Percentiles rank a stretch among this genome's conserved stretches.
These are phyloP conservation scores for Geotrichum reessii DNA, from an alignment of 1,139 yeast species.

Conservation along the genomic window DNA sequence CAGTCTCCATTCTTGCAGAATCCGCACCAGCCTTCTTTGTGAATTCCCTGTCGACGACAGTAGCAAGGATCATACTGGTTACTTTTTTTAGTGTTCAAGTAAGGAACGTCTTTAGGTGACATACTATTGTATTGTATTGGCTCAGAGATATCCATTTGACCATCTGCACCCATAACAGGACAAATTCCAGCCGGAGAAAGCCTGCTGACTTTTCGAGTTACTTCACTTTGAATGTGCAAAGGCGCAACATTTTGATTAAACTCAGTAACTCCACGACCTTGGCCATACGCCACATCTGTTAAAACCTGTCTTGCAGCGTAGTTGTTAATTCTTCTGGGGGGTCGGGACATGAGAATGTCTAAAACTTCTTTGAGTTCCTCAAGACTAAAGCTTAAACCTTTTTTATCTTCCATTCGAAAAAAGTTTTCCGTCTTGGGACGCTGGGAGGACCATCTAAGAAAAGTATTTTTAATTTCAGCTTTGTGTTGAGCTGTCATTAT, in stretches of 20 bases:
- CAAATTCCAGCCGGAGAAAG: conserved; percentile 19
- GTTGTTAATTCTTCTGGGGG: conserved; percentile 27
- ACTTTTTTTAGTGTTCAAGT: conserved; percentile 22
- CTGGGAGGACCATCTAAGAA: conserved; percentile 23
- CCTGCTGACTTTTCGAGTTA: conserved; percentile 20
- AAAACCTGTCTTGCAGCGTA: conserved; percentile 27
- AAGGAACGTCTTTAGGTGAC: conserved; percentile 18
- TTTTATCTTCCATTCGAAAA: conserved; percentile 26
- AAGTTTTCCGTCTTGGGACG: conserved; percentile 24
- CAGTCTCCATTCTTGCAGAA: conserved; percentile 28
- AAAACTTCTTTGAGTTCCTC: conserved; percentile 26
- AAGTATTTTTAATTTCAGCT: conserved; percentile 13
- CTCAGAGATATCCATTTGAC: neutral
- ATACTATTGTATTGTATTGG: conserved; percentile 1
- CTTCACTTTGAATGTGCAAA: conserved; percentile 23
- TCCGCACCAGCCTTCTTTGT: conserved; percentile 31
- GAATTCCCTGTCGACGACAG: conserved; percentile 23
- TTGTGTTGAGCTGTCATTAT: conserved; percentile 17
- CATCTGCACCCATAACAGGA: conserved; percentile 6
- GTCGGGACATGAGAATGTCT: conserved; percentile 25
- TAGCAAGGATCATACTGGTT: conserved; percentile 27
- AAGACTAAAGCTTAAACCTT: conserved; percentile 24
- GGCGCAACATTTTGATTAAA: conserved; percentile 21
- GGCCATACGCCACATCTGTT: conserved; percentile 26
- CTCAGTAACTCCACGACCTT: conserved; percentile 27